Percentiles rank a stretch among this genome's conserved stretches.
Conservation (phyloP, 345 rosid genomes). For the Durio zibethinus region DNA sequence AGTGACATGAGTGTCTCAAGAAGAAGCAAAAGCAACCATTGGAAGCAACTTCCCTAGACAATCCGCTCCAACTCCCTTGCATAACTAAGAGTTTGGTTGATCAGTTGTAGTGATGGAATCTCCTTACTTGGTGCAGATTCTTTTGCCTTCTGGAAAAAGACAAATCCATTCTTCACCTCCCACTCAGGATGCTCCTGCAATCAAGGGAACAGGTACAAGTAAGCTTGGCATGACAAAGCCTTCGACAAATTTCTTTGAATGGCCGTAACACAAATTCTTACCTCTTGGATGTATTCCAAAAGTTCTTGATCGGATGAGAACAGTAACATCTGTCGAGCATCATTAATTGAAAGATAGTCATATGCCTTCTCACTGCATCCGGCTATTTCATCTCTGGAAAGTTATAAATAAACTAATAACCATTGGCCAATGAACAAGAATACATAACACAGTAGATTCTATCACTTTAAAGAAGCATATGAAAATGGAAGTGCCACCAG, state of each 20-base stretch:
- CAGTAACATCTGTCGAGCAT: constrained; percentile 72
- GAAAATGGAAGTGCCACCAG: not conserved
- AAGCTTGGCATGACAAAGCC: not conserved
- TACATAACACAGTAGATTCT: not conserved
- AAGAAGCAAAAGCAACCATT: not conserved
- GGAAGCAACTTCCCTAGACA: constrained; percentile 42
- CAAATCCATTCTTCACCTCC: constrained; percentile 73
- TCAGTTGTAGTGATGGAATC: constrained; percentile 94
- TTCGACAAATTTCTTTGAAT: not conserved
- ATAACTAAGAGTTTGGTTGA: constrained; percentile 93
- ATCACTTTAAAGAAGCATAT: not conserved
- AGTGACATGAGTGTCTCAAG: not conserved
- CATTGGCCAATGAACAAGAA: not conserved
- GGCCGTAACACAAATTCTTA: constrained; percentile 15
- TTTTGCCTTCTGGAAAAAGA: constrained; percentile 86
- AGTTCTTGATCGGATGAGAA: constrained; percentile 81
- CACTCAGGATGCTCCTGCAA: constrained; percentile 92
- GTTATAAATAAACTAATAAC: not conserved
- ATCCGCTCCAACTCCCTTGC: constrained; percentile 98
- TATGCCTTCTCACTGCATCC: constrained; percentile 99
- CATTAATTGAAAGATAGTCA: constrained; percentile 66
- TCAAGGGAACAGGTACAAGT: not conserved
- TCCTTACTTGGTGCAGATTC: constrained; percentile 91
- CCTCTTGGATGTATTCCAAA: constrained; percentile 64
- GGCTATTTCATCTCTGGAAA: constrained; percentile 84